Conservation (phyloP, 2,329 filamentous ascomycete genomes). For the Fusarium sp. region DNA sequence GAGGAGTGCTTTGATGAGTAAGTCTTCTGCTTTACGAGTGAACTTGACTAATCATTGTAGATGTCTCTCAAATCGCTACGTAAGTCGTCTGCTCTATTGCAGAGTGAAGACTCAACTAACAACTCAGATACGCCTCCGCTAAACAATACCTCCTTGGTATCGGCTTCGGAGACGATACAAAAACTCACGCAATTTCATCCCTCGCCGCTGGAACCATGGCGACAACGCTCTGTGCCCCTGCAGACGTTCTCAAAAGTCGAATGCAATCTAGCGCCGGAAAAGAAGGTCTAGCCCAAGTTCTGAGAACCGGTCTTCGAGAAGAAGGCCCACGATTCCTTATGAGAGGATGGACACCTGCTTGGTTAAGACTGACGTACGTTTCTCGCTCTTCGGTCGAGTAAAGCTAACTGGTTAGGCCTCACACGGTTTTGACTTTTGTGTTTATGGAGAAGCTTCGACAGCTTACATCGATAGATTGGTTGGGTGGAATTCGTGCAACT, state of each 20-base stretch:
- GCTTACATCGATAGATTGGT: constrained; percentile 47
- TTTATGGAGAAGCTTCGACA: constrained; percentile 60
- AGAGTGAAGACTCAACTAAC: not conserved
- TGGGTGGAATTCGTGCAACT: constrained; percentile 15
- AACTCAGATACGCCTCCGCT: constrained; percentile 50
- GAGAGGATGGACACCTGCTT: constrained; percentile 61
- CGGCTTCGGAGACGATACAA: constrained; percentile 54
- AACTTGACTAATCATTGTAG: constrained; percentile 41
- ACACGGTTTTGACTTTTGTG: constrained; percentile 60
- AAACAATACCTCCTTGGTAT: constrained; percentile 50
- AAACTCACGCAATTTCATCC: constrained; percentile 56
- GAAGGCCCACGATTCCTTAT: constrained; percentile 59
- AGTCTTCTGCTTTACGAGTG: constrained; percentile 7
- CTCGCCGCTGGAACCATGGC: constrained; percentile 60
- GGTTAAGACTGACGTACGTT: constrained; percentile 58
- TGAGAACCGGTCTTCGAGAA: constrained; percentile 51
- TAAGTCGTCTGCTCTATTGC: constrained; percentile 35
- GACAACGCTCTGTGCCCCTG: constrained; percentile 59
- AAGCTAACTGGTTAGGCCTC: constrained; percentile 50
- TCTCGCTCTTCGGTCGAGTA: rapidly evolving
- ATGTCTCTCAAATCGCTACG: constrained; percentile 60
- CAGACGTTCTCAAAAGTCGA: constrained; percentile 60
- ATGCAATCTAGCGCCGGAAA: constrained; percentile 52
- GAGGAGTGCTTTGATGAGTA: constrained; percentile 60
- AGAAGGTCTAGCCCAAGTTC: constrained; percentile 52